Evolutionary conservation across 2,329 filamentous ascomycete species (phyloP).

Genomic region (Lizonia empirigonia): DNA sequence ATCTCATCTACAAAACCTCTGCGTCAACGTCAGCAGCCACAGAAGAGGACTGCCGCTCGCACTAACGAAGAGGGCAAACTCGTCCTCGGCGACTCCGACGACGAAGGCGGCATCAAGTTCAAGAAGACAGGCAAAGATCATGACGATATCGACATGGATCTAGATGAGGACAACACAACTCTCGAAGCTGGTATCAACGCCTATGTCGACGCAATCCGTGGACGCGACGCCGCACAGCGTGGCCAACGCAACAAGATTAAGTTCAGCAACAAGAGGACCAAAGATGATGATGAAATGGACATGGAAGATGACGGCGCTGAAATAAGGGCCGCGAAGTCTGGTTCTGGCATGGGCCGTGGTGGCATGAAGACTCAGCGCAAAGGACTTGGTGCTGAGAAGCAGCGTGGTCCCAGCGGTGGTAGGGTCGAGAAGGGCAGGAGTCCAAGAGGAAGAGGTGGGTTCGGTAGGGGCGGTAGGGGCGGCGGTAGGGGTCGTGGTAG

Average conservation of each 20-base stretch:
- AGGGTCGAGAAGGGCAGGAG: conserved; percentile 28
- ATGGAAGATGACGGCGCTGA: conserved; percentile 51
- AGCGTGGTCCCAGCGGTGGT: conserved; percentile 29
- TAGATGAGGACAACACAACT: conserved; percentile 52
- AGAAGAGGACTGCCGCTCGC: conserved; percentile 51
- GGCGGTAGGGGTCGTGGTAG: conserved; percentile 16
- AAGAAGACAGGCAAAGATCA: conserved; percentile 47
- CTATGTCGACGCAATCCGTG: conserved; percentile 65
- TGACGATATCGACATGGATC: conserved; percentile 64
- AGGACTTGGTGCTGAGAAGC: conserved; percentile 47
- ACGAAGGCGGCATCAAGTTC: conserved; percentile 43
- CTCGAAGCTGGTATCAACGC: conserved; percentile 63
- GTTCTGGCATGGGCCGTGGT: conserved; percentile 37
- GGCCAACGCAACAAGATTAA: conserved; percentile 66
- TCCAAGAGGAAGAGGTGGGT: conserved; percentile 21
- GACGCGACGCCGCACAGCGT: conserved; percentile 62
- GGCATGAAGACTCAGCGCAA: conserved; percentile 38
- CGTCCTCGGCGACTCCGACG: conserved; percentile 66
- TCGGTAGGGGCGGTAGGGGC: conserved; percentile 5
- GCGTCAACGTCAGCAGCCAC: conserved; percentile 61
- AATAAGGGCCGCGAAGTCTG: conserved; percentile 44
- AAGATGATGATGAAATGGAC: conserved; percentile 55
- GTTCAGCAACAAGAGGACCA: conserved; percentile 59
- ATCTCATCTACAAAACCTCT: conserved; percentile 89
- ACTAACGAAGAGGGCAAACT: conserved; percentile 79